phyloP scores from a whole-genome alignment of 2,329 filamentous ascomycete species.

The Claviceps sp. region DNA sequence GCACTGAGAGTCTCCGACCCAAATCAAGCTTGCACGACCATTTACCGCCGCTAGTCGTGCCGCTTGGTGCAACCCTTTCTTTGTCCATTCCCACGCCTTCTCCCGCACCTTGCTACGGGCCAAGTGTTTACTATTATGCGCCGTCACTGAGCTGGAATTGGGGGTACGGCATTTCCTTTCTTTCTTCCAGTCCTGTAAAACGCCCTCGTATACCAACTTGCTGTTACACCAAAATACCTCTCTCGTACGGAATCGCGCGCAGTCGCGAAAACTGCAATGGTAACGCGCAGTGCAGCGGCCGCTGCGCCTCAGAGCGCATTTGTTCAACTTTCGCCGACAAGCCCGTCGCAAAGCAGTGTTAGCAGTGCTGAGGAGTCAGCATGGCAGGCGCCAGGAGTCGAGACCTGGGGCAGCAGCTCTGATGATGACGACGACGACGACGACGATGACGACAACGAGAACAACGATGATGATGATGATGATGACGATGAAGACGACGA shows the following conservation, averaged over 20 bases:
- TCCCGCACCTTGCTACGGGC: background rate
- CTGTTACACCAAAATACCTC: background rate
- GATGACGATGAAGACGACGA: background rate
- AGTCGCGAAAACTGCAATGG: background rate
- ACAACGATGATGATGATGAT: background rate
- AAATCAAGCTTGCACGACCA: no score
- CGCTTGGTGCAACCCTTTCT: no score
- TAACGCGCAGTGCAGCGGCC: background rate
- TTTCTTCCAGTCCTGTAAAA: no score
- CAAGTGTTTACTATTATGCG: background rate
- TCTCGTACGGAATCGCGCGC: background rate
- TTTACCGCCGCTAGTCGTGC: no score
- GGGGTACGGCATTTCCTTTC: background rate
- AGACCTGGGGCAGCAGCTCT: conserved; percentile 1
- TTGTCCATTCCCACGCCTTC: background rate
- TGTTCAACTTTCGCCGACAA: background rate
- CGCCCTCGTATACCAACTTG: background rate
- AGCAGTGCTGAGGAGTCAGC: background rate
- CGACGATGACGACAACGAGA: background rate
- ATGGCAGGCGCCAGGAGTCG: background rate
- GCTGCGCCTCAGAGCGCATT: background rate
- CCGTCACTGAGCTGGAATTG: background rate
- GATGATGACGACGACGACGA: background rate
- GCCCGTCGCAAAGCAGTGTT: background rate
- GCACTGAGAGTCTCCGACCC: no score